These are phyloP conservation scores for Malassezia furfur DNA, from an alignment of 1,284 basidiomycete genomes.

Conservation along the genomic window DNA sequence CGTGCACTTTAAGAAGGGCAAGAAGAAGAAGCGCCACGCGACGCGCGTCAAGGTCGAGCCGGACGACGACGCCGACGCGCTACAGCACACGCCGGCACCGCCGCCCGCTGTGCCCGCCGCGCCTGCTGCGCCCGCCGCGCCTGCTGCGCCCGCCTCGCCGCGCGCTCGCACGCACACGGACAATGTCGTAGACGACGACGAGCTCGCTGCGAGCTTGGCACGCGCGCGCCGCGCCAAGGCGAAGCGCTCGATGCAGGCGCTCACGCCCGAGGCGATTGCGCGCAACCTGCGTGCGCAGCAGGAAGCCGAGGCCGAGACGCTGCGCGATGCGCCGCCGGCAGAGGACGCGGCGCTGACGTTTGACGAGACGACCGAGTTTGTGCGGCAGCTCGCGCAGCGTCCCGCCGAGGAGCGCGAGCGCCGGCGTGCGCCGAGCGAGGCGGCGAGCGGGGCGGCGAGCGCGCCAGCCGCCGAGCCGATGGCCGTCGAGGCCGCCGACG, in stretches of 20 bases:
- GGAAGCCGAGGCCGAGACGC: constrained; percentile 53
- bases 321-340: constrained; percentile 49
- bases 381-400: constrained; percentile 66
- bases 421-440: not conserved
- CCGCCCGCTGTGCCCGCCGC: constrained; percentile 70
- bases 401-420: constrained; percentile 50
- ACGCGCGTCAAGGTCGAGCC: constrained; percentile 60
- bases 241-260: constrained; percentile 62
- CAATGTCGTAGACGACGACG: constrained; percentile 93
- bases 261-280: constrained; percentile 75
- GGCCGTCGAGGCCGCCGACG: too few species aligned
- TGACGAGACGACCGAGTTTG: constrained; percentile 94
- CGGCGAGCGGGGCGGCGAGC: not conserved
- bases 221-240: constrained; percentile 71
- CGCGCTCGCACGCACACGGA: constrained; percentile 22
- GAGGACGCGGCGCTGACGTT: constrained; percentile 59
- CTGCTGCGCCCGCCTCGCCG: not conserved
- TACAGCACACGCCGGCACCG: constrained; percentile 11
- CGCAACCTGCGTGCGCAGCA: constrained; percentile 57
- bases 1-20: constrained; percentile 83
- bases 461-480: constrained; percentile 5
- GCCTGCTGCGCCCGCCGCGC: too few species aligned
- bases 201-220: constrained; percentile 84
- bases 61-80: constrained; percentile 13
- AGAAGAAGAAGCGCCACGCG: constrained; percentile 48